phyloP scores from a whole-genome alignment of 106 monocot genomes.

The Dendrobium nobile region DNA sequence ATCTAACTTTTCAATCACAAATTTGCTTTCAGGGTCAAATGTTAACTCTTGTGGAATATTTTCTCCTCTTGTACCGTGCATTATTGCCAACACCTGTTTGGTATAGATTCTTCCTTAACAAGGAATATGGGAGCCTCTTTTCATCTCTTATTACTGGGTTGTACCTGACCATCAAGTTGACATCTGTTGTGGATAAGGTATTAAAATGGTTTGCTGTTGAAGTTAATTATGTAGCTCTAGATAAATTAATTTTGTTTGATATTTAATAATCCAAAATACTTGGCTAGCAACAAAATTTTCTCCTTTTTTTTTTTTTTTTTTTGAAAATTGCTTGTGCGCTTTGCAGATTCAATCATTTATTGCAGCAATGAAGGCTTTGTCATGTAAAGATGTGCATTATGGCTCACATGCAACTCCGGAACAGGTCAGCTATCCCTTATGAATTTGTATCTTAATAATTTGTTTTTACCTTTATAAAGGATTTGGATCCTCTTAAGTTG shows the following conservation, averaged over 20 bases:
- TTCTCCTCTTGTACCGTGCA: conserved; percentile 84
- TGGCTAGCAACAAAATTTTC: too few relatives aligned
- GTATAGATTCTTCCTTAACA: conserved; percentile 94
- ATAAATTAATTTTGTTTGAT: neutral
- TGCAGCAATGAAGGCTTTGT: conserved; percentile 42
- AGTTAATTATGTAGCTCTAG: neutral
- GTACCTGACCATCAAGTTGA: conserved; percentile 91
- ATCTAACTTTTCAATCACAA: too few relatives aligned
- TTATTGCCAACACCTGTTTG: conserved; percentile 90
- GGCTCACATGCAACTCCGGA: conserved; percentile 60
- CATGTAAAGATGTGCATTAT: conserved; percentile 59
- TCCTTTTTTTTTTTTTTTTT: too few relatives aligned
- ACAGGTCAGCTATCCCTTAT: conserved; percentile 28
- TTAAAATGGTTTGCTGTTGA: neutral
- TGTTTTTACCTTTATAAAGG: too few relatives aligned
- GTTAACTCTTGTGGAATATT: conserved; percentile 85
- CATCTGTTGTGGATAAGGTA: conserved; percentile 91
- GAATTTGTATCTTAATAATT: too few relatives aligned
- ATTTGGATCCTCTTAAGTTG: too few relatives aligned
- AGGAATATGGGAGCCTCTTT: conserved; percentile 92
- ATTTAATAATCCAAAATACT: too few relatives aligned
- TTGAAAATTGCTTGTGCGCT: too few relatives aligned
- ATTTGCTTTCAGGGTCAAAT: conserved; percentile 59
- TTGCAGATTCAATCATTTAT: conserved; percentile 50
- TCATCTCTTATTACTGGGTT: conserved; percentile 92